Evolutionary conservation across 768 basidiomycete species (phyloP), one percentile per base, ranked within the genome.

Genomic region (Hortiboletus flavorubellus): DNA sequence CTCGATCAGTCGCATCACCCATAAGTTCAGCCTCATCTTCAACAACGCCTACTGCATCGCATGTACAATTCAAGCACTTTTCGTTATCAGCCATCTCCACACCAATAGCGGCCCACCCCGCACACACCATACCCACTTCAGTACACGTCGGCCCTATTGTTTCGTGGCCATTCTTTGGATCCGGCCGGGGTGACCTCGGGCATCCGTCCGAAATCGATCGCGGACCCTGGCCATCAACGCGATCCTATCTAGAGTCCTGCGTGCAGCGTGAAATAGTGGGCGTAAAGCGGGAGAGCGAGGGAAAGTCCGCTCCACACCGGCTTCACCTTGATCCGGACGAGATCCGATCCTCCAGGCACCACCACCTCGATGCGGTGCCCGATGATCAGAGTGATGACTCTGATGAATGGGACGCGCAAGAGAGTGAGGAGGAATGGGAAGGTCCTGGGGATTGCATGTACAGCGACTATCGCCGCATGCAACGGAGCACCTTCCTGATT

Each of bases 131-230:
- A 53, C 53, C 71, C 54, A 37, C 58, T 26, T 41, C 59, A 47
- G 74, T 79, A 48, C 81, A 85, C 47, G 76, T 92, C 42, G 91
- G 91, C 4, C 87, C 87, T 8, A 93, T 93, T 63, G 82, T 93
- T 47, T 91, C 90, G 4, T 93, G 91, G 91, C 87, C 91, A 1
- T 93, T 93, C 77, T 93, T 93, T 67, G 91, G 91, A 44, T 87
- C 89, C 5, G 84, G 86, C 59, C 80, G 91, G 39, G 91, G 91
- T 33, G 85, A 89, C 54, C 78, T 90, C 23, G 60, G 70, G 3
- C 86, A 87, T 60, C 85, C 84, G 4, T 72, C 76, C 21, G 88
- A 91, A 60, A 76, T 93, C 35, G 76, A 90, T 62, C 84, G 91
- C n/a, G 90, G 91, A 3, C 91, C 91, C 0, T 93, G 89, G 87